These are phyloP conservation scores for Chenopodium suecicum DNA, from an alignment of 148 eudicot species.

Conservation along the genomic window DNA sequence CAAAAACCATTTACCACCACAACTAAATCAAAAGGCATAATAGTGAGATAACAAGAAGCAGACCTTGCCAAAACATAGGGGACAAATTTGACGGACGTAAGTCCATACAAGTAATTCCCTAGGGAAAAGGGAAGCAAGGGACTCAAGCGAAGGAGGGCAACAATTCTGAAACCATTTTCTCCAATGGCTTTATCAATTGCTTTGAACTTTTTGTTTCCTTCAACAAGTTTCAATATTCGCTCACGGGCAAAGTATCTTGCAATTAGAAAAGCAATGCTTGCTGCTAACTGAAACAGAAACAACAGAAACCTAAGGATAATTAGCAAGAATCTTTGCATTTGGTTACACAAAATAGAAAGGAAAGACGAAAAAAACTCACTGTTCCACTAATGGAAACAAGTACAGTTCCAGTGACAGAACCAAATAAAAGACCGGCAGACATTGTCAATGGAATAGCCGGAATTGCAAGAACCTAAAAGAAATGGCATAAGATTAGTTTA, in stretches of 20 bases:
- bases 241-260: constrained; percentile 99
- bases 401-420: constrained; percentile 78
- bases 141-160: constrained; percentile 96
- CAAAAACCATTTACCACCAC: not conserved
- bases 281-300: constrained; percentile 72
- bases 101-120: constrained; percentile 94
- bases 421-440: constrained; percentile 98
- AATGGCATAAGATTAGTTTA: constrained; percentile 7
- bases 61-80: constrained; percentile 98
- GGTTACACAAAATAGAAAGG: not conserved
- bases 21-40: constrained; percentile 11
- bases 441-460: constrained; percentile 97
- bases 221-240: constrained; percentile 90
- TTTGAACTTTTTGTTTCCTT: constrained; percentile 97
- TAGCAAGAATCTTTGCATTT: not conserved
- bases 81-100: constrained; percentile 88
- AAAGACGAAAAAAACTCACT: constrained; percentile 45
- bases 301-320: constrained; percentile 1
- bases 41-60: constrained; percentile 33
- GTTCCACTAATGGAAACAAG: constrained; percentile 98
- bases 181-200: constrained; percentile 99
- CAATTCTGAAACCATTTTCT: constrained; percentile 94
- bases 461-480: constrained; percentile 75
- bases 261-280: constrained; percentile 89
- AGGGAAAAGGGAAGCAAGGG: constrained; percentile 97